Percentiles rank a stretch among this genome's conserved stretches.
Evolutionary conservation across 257 asterid genomes (phyloP).

Genomic region (Gentiana straminea): DNA sequence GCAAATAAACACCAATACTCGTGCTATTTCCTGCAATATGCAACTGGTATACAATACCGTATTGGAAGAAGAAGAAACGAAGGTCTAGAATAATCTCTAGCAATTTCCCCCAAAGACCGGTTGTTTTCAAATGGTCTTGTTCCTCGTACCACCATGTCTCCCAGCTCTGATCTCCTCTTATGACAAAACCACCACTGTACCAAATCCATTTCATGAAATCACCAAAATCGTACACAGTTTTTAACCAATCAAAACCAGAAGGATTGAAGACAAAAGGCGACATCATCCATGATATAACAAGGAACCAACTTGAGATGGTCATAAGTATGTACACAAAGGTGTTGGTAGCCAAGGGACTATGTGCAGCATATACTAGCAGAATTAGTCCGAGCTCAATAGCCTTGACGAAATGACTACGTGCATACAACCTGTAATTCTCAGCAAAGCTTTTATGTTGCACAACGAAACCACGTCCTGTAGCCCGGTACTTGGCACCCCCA

Average conservation of each 20-base stretch:
- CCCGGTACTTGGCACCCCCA: constrained; percentile 94
- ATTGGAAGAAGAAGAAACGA: constrained; percentile 92
- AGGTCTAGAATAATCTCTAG: constrained; percentile 63
- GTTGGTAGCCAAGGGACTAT: constrained; percentile 30
- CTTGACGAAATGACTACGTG: constrained; percentile 92
- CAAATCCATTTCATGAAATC: constrained; percentile 79
- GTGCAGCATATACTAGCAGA: constrained; percentile 62
- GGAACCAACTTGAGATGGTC: constrained; percentile 91
- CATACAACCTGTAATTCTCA: constrained; percentile 73
- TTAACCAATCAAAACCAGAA: constrained; percentile 93
- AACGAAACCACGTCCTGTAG: constrained; percentile 95
- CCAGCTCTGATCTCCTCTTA: constrained; percentile 22
- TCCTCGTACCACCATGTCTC: constrained; percentile 9
- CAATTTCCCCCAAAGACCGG: constrained; percentile 88
- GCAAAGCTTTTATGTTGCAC: constrained; percentile 62
- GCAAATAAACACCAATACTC: constrained; percentile 67
- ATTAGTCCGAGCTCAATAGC: constrained; percentile 93
- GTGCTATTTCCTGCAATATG: constrained; percentile 28
- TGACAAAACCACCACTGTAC: constrained; percentile 61
- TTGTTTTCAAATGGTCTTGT: constrained; percentile 57
- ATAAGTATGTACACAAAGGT: constrained; percentile 67
- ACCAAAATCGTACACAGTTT: constrained; percentile 80
- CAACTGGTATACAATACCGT: constrained; percentile 86
- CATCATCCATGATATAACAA: constrained; percentile 82
- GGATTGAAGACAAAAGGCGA: constrained; percentile 86